Evolutionary conservation across 2,329 filamentous ascomycete genomes (phyloP).

Genomic region (Thelonectria discophora): DNA sequence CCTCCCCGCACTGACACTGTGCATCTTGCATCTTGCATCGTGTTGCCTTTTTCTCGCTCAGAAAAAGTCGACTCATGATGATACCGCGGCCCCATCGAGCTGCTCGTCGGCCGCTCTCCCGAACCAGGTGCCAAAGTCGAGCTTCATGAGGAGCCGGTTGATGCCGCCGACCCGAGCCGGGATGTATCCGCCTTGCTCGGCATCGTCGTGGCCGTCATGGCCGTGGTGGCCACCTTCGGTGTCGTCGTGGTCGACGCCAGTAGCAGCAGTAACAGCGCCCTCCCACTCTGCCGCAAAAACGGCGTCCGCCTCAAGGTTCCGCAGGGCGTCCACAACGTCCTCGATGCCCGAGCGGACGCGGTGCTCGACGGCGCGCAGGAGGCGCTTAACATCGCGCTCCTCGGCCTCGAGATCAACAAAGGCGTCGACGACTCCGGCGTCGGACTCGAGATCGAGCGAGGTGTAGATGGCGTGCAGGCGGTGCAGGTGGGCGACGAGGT

Average conservation of each 20-base stretch:
- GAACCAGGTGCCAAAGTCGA: slow-evolving; percentile 75
- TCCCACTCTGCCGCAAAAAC: slow-evolving; percentile 57
- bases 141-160: slow-evolving; percentile 88
- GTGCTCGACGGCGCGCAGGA: slow-evolving; percentile 70
- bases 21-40: not conserved
- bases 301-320: slow-evolving; percentile 55
- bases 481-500: slow-evolving; percentile 78
- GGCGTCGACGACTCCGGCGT: slow-evolving; percentile 82
- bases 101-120: slow-evolving; percentile 42
- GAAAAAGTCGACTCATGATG: not conserved
- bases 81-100: slow-evolving; percentile 13
- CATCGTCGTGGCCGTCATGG: slow-evolving; percentile 52
- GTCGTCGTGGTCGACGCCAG: slow-evolving; percentile 50
- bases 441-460: slow-evolving; percentile 80
- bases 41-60: not conserved
- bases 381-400: slow-evolving; percentile 71
- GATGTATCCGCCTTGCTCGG: slow-evolving; percentile 61
- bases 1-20: slow-evolving; percentile 7
- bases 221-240: slow-evolving; percentile 37
- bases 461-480: slow-evolving; percentile 81
- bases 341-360: slow-evolving; percentile 74
- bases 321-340: slow-evolving; percentile 67
- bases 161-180: slow-evolving; percentile 80
- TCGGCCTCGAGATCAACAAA: slow-evolving; percentile 77
- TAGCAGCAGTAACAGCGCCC: slow-evolving; percentile 36